A percentile compares a stretch with the other conserved stretches of the same genome.
Conservation (phyloP, 148 eudicot species). For the Rhododendron ferrugineum region DNA sequence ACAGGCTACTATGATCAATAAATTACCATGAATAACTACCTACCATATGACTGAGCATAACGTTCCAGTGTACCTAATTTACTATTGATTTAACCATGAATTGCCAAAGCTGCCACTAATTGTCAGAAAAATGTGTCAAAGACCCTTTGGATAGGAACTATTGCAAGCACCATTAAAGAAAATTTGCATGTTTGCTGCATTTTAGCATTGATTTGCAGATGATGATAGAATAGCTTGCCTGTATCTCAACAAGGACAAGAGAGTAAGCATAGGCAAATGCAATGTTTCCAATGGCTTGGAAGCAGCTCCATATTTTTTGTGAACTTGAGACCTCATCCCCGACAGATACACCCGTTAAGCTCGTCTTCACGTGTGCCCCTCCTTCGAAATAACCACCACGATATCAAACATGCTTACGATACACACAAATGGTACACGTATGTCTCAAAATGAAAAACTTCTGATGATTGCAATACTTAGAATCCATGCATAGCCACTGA, state of each 20-base stretch:
- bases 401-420: not conserved
- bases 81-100: not conserved
- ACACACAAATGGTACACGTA: not conserved
- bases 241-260: slow-evolving; percentile 46
- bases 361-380: slow-evolving; percentile 21
- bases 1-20: not conserved
- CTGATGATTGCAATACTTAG: not conserved
- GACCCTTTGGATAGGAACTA: not conserved
- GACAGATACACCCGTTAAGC: slow-evolving; percentile 33
- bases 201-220: not conserved
- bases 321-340: slow-evolving; percentile 25
- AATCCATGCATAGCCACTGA: not conserved
- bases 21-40: not conserved
- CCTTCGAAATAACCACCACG: slow-evolving; percentile 12
- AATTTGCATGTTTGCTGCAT: not conserved
- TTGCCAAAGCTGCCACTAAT: not conserved
- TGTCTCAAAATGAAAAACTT: not conserved
- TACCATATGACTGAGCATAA: not conserved
- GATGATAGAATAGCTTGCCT: slow-evolving; percentile 20
- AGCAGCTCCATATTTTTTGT: slow-evolving; percentile 36
- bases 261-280: slow-evolving; percentile 61
- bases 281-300: slow-evolving; percentile 48
- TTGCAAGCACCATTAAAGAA: not conserved
- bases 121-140: not conserved
- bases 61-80: not conserved